Evolutionary conservation across 2,329 filamentous ascomycete species (phyloP), one percentile per base, ranked within the genome.

Genomic region (Xylaria sp.): DNA sequence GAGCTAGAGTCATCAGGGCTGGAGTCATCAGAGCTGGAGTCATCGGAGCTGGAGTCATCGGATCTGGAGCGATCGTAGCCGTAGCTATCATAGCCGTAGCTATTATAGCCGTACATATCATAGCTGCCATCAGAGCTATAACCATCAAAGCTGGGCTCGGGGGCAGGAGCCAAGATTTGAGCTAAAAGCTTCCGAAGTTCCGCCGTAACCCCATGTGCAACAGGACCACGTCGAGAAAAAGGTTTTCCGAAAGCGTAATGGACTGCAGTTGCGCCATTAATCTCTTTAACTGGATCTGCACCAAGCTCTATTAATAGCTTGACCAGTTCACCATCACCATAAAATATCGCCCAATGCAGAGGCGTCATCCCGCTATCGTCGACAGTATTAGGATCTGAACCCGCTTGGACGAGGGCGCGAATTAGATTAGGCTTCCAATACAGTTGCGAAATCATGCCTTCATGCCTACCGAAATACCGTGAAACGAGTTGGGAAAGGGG

Each of bases 181-280:
- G n/a, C n/a, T n/a, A n/a, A n/a, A n/a, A n/a, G n/a, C n/a, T n/a
- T n/a, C n/a, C n/a, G 32, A 7, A 61, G 32, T n/a, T 19, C 12
- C 3, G 50, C 19, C 19, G 48, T 42, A 14, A 55, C 24, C 47
- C 53, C 62, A 11, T 17, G 32, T 21, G 27, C 19, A 17, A 68
- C 14, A 4, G 56, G 57, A 1, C 61, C 65, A 3, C 17, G 32
- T 1, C 48, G 57, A 12, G 47, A 3, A 19, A 65, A 68, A 14
- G 56, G 51, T 19, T 45, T 64, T 2, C 61, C 65, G 34, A 65
- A 68, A 42, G 65, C 65, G n/a, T 61, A 39, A 27, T 65, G 65
- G 12, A 51, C 56, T 17, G 65, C 19, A 2, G 65, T 60, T 4
- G 56, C 8, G 7, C 56, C 50, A 6, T 61, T n/a, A 6, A 56